Conservation (phyloP, 768 basidiomycete species). For the Boletales sp. region DNA sequence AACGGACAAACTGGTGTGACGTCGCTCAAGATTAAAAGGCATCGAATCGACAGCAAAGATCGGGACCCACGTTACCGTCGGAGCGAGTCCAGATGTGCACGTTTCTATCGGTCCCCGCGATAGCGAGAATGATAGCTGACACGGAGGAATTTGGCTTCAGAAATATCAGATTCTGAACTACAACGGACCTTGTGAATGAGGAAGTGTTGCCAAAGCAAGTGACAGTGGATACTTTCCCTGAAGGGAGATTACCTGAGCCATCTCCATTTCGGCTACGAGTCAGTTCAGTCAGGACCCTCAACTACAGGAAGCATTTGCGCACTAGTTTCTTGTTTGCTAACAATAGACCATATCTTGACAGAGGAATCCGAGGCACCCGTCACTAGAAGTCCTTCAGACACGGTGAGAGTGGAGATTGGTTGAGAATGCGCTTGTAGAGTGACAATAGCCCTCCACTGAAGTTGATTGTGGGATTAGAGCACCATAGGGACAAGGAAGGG, state of each 20-base stretch:
- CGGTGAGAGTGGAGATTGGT: conserved; percentile 66
- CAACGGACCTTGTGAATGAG: conserved; percentile 57
- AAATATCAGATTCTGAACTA: conserved; percentile 8
- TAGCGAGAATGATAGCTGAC: conserved; percentile 66
- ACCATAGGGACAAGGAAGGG: conserved; percentile 3
- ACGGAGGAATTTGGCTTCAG: background rate
- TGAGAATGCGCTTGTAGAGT: conserved; percentile 59
- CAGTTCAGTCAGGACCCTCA: conserved; percentile 4
- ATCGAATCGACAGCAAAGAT: conserved; percentile 2
- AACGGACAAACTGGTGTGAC: conserved; percentile 50
- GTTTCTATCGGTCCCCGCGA: conserved; percentile 76
- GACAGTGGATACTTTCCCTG: conserved; percentile 74
- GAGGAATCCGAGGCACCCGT: conserved; percentile 83
- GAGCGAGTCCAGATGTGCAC: conserved; percentile 77
- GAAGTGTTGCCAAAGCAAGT: conserved; percentile 60
- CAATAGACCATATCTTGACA: conserved; percentile 70
- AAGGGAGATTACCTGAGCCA: conserved; percentile 59
- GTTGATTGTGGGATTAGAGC: conserved; percentile 3
- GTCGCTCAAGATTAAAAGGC: background rate
- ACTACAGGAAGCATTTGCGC: conserved; percentile 1
- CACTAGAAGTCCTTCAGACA: conserved; percentile 46
- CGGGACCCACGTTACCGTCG: conserved; percentile 45
- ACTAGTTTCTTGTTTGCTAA: conserved; percentile 28
- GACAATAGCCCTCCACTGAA: conserved; percentile 54
- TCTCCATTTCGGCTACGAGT: conserved; percentile 34